Base-by-base conservation (phyloP, 2,329 filamentous ascomycete species). In the Penicillium sp. region DNA sequence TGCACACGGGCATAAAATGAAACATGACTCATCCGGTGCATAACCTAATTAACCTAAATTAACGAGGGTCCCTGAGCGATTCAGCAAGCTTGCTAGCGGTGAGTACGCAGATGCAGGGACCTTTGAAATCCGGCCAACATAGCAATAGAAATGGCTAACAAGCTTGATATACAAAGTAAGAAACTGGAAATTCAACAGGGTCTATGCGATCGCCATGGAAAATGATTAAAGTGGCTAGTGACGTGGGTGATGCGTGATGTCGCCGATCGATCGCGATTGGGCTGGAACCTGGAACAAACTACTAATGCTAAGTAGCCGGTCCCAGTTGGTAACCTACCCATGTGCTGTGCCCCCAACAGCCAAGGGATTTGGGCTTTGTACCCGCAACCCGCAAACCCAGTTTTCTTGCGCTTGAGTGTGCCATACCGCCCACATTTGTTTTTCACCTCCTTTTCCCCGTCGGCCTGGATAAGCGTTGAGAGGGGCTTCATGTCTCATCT, bases 181-280 rank as follows among this genome's bases (percentile, higher is more conserved):
- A 42, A 47, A 26, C 24, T 3, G 44, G 12, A 5, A 37, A 37
- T 37, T 6, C 12, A 15, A 33, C 30, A 37, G 35, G 35, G 13
- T 33, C 30, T 33, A 10, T 33, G 10, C 30, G 30, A 33, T 33
- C 30, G 30, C 30, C 30, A 12, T 12, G 44, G 5, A 15, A 26
- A 13, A 45, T 26, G n/a, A 35, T 19, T 28, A 13, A 22, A 3
- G n/a, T 7, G 22, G 51, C 51, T 35, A 53, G 37, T 55, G 53
- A 55, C 37, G 37, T 33, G 37, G 17, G 47, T 50, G 37, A 42
- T 42, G 53, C 53, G 24, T 8, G 53, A 42, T 55, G 24, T 44
- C 24, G 53, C 53, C 53, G 53, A 44, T 51, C 56, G 56, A 58
- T 58, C 37, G 47, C 28, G 45, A 58, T 53, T 40, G 56, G 49